Percentiles rank a stretch among this genome's conserved stretches.
phyloP scores from a whole-genome alignment of 2,329 filamentous ascomycete genomes.

The Neonectria ditissima region DNA sequence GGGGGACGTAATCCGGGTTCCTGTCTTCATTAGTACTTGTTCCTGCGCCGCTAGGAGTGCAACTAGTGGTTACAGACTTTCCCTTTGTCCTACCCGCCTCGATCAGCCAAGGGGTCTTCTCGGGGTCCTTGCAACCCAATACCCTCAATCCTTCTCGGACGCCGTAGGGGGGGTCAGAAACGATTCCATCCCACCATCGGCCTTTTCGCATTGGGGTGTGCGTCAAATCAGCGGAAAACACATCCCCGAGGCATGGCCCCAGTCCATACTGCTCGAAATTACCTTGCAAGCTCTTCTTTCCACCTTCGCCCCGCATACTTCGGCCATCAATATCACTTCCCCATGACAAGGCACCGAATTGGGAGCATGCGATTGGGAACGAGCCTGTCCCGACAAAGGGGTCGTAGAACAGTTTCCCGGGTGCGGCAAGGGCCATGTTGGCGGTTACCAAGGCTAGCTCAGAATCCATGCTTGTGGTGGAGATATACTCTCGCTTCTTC shows the following conservation, averaged over 20 bases:
- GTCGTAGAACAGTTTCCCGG: constrained; percentile 91
- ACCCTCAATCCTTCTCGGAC: constrained; percentile 93
- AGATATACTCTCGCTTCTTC: constrained; percentile 94
- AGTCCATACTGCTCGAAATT: constrained; percentile 91
- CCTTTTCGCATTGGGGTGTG: constrained; percentile 78
- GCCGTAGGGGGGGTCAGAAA: constrained; percentile 96
- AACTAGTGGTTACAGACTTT: constrained; percentile 62
- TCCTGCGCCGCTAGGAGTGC: not conserved
- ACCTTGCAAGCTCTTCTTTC: constrained; percentile 63
- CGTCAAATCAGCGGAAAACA: constrained; percentile 88
- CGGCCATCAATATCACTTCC: constrained; percentile 96
- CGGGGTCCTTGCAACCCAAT: constrained; percentile 78
- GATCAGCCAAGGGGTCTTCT: constrained; percentile 69
- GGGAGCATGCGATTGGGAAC: constrained; percentile 88
- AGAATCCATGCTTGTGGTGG: constrained; percentile 96
- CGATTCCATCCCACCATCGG: constrained; percentile 83
- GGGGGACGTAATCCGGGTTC: constrained; percentile 78
- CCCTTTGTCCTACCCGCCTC: constrained; percentile 78
- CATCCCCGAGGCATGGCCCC: constrained; percentile 74
- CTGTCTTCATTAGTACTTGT: constrained; percentile 42
- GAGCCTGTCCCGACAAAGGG: constrained; percentile 96
- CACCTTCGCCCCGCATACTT: constrained; percentile 80
- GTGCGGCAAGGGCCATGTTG: constrained; percentile 85
- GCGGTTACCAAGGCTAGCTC: constrained; percentile 92
- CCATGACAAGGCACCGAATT: constrained; percentile 86